Evolutionary conservation across 805 yeast species (phyloP).

Genomic region (Wickerhamomyces rabaulensis): DNA sequence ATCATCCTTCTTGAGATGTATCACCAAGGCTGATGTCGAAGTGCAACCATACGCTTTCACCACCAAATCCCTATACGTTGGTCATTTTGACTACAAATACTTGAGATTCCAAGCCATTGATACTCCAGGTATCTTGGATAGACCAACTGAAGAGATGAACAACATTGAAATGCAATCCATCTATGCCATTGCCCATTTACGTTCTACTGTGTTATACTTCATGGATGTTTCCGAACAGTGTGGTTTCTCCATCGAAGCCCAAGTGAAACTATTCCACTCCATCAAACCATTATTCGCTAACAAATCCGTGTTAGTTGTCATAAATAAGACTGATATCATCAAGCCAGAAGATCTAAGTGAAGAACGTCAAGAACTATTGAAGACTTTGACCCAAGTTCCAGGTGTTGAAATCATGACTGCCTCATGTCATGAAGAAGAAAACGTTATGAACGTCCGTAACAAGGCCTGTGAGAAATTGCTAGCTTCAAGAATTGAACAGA

Average conservation of each 20-base stretch:
- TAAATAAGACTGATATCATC: constrained; percentile 92
- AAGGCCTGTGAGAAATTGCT: constrained; percentile 95
- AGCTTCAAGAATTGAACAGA: constrained; percentile 94
- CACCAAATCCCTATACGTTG: constrained; percentile 94
- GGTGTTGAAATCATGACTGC: constrained; percentile 92
- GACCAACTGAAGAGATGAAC: constrained; percentile 99
- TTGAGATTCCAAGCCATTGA: constrained; percentile 98
- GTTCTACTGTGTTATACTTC: constrained; percentile 93
- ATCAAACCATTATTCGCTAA: constrained; percentile 97
- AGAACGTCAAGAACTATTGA: constrained; percentile 66
- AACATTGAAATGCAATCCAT: constrained; percentile 99
- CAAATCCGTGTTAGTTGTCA: constrained; percentile 91
- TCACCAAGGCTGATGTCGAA: constrained; percentile 97
- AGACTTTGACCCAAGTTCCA: constrained; percentile 56
- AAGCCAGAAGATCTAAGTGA: constrained; percentile 76
- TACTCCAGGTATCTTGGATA: constrained; percentile 97
- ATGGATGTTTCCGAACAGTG: constrained; percentile 99
- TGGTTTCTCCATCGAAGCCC: constrained; percentile 96
- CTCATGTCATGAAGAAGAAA: constrained; percentile 91
- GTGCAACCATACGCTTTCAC: constrained; percentile 99
- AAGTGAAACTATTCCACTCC: constrained; percentile 93
- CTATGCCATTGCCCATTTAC: constrained; percentile 96
- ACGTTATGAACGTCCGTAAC: constrained; percentile 93
- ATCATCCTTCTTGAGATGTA: constrained; percentile 86
- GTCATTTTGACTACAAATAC: constrained; percentile 98